Evolutionary conservation across 2,329 filamentous ascomycete genomes (phyloP).

Genomic region (Botrytis pseudocinerea): DNA sequence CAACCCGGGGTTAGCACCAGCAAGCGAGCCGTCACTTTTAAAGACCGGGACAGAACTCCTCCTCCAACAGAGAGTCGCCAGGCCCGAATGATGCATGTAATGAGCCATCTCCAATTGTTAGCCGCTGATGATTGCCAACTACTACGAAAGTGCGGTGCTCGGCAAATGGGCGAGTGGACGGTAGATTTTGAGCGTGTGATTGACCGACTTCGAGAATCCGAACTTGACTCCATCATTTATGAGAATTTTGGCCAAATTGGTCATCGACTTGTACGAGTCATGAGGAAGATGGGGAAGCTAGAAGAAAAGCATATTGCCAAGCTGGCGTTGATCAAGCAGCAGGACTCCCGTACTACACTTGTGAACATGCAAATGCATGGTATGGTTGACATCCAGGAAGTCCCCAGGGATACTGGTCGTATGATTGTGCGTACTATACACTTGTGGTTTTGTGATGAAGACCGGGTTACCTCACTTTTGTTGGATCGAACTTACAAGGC

Average conservation of each 20-base stretch:
- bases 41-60: conserved; percentile 43
- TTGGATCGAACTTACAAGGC: conserved; percentile 84
- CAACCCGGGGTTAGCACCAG: conserved; percentile 5
- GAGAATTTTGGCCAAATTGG: conserved; percentile 75
- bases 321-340: conserved; percentile 79
- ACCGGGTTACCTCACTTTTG: conserved; percentile 68
- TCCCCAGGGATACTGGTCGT: conserved; percentile 82
- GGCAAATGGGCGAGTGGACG: conserved; percentile 72
- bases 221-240: conserved; percentile 80
- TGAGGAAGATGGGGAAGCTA: conserved; percentile 86
- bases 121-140: conserved; percentile 69
- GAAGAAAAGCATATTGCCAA: conserved; percentile 87
- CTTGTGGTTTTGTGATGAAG: conserved; percentile 85
- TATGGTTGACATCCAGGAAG: conserved; percentile 88
- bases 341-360: conserved; percentile 81
- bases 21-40: conserved; percentile 50
- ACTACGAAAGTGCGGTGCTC: conserved; percentile 63
- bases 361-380: conserved; percentile 83
- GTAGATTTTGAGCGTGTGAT: conserved; percentile 79
- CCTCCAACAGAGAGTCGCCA: conserved; percentile 26
- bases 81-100: conserved; percentile 59
- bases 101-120: conserved; percentile 72
- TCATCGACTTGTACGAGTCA: conserved; percentile 79
- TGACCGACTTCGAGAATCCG: conserved; percentile 68
- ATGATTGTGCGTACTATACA: conserved; percentile 83